Conservation (phyloP, 2,329 filamentous ascomycete species). For the Bipolaris bicolor region DNA sequence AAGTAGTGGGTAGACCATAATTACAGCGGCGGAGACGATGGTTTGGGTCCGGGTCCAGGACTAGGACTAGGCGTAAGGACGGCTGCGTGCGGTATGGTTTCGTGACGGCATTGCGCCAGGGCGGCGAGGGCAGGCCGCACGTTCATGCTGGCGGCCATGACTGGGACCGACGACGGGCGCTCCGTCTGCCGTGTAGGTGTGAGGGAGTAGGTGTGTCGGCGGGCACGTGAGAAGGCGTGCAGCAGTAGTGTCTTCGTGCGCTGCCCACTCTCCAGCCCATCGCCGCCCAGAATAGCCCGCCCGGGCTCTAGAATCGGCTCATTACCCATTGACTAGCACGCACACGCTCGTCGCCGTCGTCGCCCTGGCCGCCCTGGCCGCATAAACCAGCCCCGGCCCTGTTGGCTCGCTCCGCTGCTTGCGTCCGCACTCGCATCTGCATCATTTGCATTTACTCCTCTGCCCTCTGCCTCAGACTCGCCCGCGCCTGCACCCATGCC, state of each 20-base stretch:
- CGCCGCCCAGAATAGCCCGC: not conserved
- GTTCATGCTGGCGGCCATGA: too few species aligned
- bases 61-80: too few species aligned
- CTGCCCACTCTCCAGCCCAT: too few species aligned
- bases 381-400: slow-evolving; percentile 11
- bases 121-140: not conserved
- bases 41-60: too few species aligned
- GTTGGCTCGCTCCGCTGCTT: slow-evolving; percentile 8
- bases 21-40: too few species aligned
- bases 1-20: too few species aligned
- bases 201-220: too few species aligned
- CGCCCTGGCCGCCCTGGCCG: slow-evolving; percentile 5
- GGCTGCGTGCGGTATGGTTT: too few species aligned
- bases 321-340: not conserved
- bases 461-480: slow-evolving; percentile 10
- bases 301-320: not conserved
- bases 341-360: slow-evolving; percentile 7
- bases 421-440: not conserved
- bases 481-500: slow-evolving; percentile 13
- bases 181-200: too few species aligned
- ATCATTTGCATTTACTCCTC: slow-evolving; percentile 9
- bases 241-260: too few species aligned
- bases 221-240: too few species aligned
- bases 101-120: not conserved
- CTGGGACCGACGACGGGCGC: too few species aligned